Percentiles rank a stretch among this genome's conserved stretches.
Conservation (phyloP, 2,329 filamentous ascomycete species). For the Blastomyces percursus region DNA sequence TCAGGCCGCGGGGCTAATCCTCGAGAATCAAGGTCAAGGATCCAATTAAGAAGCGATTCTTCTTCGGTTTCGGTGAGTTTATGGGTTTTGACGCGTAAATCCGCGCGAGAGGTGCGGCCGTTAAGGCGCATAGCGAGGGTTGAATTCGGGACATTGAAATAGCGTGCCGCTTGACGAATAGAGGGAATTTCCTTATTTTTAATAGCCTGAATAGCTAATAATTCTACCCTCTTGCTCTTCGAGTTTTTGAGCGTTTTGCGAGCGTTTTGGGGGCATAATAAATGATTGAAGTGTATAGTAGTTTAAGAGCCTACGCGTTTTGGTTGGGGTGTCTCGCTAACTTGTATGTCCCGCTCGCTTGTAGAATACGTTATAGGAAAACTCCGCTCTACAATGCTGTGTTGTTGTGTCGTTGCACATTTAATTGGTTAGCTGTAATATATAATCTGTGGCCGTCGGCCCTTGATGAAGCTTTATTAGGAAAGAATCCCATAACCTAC, state of each 20-base stretch:
- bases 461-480: too few relatives aligned
- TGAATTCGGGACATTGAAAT: background rate
- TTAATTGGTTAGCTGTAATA: too few relatives aligned
- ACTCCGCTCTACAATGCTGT: too few relatives aligned
- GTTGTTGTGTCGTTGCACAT: too few relatives aligned
- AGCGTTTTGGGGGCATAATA: background rate
- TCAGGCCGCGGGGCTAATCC: too few relatives aligned
- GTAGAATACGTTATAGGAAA: background rate
- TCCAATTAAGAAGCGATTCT: background rate
- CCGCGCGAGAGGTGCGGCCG: background rate
- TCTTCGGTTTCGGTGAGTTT: background rate
- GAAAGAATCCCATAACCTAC: too few relatives aligned
- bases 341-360: background rate
- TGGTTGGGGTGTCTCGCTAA: too few relatives aligned
- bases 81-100: background rate
- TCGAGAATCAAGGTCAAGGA: background rate
- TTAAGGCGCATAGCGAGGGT: background rate
- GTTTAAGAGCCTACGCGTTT: too few relatives aligned
- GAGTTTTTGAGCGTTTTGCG: background rate
- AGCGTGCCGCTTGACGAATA: background rate
- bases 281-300: too few relatives aligned
- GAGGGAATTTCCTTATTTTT: background rate
- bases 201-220: background rate
- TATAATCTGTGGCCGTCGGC: too few relatives aligned
- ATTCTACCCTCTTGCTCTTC: background rate